Evolutionary conservation across 2,329 filamentous ascomycete species (phyloP).

Genomic region (Blastomyces parvus): DNA sequence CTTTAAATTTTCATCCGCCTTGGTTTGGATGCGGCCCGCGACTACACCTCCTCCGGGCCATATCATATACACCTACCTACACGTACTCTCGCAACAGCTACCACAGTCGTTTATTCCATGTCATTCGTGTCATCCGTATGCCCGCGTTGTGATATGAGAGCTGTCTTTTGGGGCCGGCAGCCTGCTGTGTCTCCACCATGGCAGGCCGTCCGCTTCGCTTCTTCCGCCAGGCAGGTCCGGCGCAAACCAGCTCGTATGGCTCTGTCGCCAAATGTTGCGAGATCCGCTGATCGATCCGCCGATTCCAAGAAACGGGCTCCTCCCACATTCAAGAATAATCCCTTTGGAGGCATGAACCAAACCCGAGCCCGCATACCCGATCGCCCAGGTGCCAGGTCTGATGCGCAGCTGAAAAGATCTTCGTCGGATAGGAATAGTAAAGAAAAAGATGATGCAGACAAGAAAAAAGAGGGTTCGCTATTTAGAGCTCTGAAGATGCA

Average conservation of each 20-base stretch:
- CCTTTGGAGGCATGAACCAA: slow-evolving; percentile 53
- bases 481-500: slow-evolving; percentile 95
- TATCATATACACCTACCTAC: too few relatives aligned
- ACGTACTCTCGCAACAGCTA: background rate
- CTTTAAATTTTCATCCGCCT: slow-evolving; percentile 8
- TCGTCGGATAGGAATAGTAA: slow-evolving; percentile 30
- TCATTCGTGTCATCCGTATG: slow-evolving; percentile 21
- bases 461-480: slow-evolving; percentile 40
- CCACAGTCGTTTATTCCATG: slow-evolving; percentile 2
- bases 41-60: background rate
- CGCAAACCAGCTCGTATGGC: slow-evolving; percentile 31
- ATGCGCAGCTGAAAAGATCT: slow-evolving; percentile 37
- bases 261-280: slow-evolving; percentile 32
- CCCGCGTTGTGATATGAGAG: slow-evolving; percentile 26
- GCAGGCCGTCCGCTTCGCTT: slow-evolving; percentile 27
- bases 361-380: slow-evolving; percentile 34
- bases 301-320: slow-evolving; percentile 25
- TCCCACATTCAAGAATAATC: slow-evolving; percentile 40
- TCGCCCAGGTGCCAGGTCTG: slow-evolving; percentile 26
- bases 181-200: slow-evolving; percentile 16
- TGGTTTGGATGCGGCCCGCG: background rate
- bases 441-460: slow-evolving; percentile 29
- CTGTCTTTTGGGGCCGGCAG: slow-evolving; percentile 6
- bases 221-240: slow-evolving; percentile 22
- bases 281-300: slow-evolving; percentile 16